Evolutionary conservation across 371 early-diverging fungal species (phyloP).

Genomic region (Gilbertella persicaria): DNA sequence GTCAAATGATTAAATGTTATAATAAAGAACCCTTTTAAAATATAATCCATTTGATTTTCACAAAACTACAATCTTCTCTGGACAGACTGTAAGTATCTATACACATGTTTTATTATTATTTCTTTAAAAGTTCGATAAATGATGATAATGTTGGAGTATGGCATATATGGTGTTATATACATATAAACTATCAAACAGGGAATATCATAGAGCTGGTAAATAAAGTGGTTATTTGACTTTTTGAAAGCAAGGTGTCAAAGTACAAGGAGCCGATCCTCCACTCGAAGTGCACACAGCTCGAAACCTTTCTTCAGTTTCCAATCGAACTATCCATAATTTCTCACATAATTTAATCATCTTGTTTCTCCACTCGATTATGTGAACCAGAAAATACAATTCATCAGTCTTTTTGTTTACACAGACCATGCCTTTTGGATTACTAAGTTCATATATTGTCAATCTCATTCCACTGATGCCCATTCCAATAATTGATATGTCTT

Average conservation of each 20-base stretch:
- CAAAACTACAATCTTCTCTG: neutral
- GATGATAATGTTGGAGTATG: constrained; percentile 1
- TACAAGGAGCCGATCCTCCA: neutral
- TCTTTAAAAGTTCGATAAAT: neutral
- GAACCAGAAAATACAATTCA: too few species aligned
- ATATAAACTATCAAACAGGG: constrained; percentile 2
- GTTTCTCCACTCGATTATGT: too few species aligned
- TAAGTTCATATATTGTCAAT: too few species aligned
- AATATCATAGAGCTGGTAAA: constrained; percentile 3
- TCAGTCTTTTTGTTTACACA: too few species aligned
- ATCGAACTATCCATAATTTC: too few species aligned
- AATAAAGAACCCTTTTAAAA: constrained; percentile 1
- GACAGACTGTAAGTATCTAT: neutral
- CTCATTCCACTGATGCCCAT: too few species aligned
- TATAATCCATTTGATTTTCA: neutral
- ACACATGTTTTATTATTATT: too few species aligned
- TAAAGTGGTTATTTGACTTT: constrained; percentile 2
- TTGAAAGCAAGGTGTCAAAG: constrained; percentile 5
- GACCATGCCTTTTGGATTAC: too few species aligned
- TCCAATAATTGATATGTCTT: too few species aligned
- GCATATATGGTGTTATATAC: neutral
- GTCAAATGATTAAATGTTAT: constrained; percentile 3
- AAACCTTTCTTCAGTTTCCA: too few species aligned
- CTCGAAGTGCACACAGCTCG: constrained; percentile 1
- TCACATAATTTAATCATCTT: too few species aligned